These are phyloP conservation scores for Cylindrotheca closterium DNA, from an alignment of 108 stramenopile genomes.

Conservation along the genomic window DNA sequence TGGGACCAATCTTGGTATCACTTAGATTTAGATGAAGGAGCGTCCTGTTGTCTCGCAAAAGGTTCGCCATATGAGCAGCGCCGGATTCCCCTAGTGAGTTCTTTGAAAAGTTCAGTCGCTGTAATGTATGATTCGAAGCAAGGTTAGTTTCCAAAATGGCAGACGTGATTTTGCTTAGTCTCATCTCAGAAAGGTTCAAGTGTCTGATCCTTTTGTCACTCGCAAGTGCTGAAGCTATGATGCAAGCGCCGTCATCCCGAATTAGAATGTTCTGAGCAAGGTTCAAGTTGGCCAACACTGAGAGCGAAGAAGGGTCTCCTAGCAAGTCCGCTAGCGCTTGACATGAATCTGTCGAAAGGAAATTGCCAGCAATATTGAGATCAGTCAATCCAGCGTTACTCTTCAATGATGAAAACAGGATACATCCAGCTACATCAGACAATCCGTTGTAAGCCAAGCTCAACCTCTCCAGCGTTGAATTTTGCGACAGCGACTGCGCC, in stretches of 20 bases:
- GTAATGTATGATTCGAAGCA: slow-evolving; percentile 1
- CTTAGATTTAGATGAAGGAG: slow-evolving; percentile 39
- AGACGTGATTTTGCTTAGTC: slow-evolving; percentile 3
- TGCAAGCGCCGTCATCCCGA: slow-evolving; percentile 10
- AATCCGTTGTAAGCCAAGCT: slow-evolving; percentile 4
- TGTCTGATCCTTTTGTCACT: slow-evolving; percentile 18
- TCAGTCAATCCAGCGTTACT: not conserved
- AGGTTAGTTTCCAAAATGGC: slow-evolving; percentile 8
- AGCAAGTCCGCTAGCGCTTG: slow-evolving; percentile 14
- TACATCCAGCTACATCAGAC: slow-evolving; percentile 2
- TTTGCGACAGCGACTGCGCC: slow-evolving; percentile 1
- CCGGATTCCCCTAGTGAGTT: slow-evolving; percentile 32
- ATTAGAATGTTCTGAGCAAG: slow-evolving; percentile 4
- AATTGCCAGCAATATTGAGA: slow-evolving; percentile 5
- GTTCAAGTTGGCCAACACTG: not conserved
- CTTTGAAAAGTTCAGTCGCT: slow-evolving; percentile 20
- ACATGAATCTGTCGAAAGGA: not conserved
- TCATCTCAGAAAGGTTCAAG: slow-evolving; percentile 36
- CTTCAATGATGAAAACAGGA: not conserved
- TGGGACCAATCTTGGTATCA: slow-evolving; percentile 25
- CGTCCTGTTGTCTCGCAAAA: slow-evolving; percentile 4
- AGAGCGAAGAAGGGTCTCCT: not conserved
- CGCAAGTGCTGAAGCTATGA: slow-evolving; percentile 21
- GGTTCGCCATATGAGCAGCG: slow-evolving; percentile 26
- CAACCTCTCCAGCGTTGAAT: slow-evolving; percentile 1